Conservation (phyloP, 164 flowering plant genomes). For the Vitis vinifera region ASM3070453v1 NC_081819.1:3046501-3047000, state of each 20-base stretch:
- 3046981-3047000: slow-evolving; percentile 39
- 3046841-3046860: slow-evolving; percentile 18
- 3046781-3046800: slow-evolving; percentile 29
- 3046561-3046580: slow-evolving; percentile 49
- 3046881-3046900: slow-evolving; percentile 33
- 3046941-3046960: slow-evolving; percentile 30
- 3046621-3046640: slow-evolving; percentile 27
- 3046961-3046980: slow-evolving; percentile 31
- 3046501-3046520: slow-evolving; percentile 47
- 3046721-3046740: slow-evolving; percentile 34
- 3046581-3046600: slow-evolving; percentile 42
- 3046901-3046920: slow-evolving; percentile 48
- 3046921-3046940: slow-evolving; percentile 29
- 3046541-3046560: slow-evolving; percentile 28
- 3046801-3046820: slow-evolving; percentile 38
- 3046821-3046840: slow-evolving; percentile 43
- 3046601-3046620: slow-evolving; percentile 53
- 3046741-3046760: slow-evolving; percentile 24
- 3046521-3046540: slow-evolving; percentile 43
- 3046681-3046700: slow-evolving; percentile 32
- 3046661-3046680: slow-evolving; percentile 10
- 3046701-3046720: slow-evolving; percentile 35
- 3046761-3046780: slow-evolving; percentile 34
- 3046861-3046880: slow-evolving; percentile 33
- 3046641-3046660: slow-evolving; percentile 33